phyloP scores from a whole-genome alignment of 2,329 filamentous ascomycete species.

The Apiospora sp. region DNA sequence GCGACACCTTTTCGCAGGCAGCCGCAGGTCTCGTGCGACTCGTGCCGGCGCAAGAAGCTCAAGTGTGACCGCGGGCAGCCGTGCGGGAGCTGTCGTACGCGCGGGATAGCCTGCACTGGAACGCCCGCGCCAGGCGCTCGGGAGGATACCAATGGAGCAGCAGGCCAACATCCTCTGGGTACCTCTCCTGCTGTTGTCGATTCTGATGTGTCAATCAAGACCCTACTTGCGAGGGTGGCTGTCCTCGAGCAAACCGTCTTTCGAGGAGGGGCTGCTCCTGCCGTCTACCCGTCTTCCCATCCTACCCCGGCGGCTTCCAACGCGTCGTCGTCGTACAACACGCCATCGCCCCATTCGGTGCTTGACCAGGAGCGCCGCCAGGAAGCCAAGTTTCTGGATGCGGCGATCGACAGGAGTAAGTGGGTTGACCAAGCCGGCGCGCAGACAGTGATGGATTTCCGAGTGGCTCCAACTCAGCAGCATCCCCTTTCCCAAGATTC shows the following conservation, averaged over 20 bases:
- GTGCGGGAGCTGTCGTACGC: slow-evolving; percentile 40
- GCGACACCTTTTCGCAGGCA: slow-evolving; percentile 34
- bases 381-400: slow-evolving; percentile 32
- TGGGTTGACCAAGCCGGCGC: neutral
- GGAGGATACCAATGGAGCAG: neutral
- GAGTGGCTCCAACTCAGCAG: neutral
- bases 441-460: slow-evolving; percentile 11
- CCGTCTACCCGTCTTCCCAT: neutral
- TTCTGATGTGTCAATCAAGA: slow-evolving; percentile 23
- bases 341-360: neutral
- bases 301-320: neutral
- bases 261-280: neutral
- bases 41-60: slow-evolving; percentile 44
- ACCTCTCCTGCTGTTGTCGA: neutral
- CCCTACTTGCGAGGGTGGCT: slow-evolving; percentile 37
- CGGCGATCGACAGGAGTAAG: neutral
- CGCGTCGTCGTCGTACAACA: neutral
- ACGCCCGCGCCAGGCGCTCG: neutral
- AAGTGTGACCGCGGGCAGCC: slow-evolving; percentile 42
- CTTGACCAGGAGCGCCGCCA: slow-evolving; percentile 31
- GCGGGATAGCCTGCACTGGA: slow-evolving; percentile 35
- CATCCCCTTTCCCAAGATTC: too few species aligned
- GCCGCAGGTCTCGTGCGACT: slow-evolving; percentile 43
- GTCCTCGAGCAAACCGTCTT: slow-evolving; percentile 41
- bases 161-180: neutral